phyloP scores from a whole-genome alignment of 176 grass and related monocot genomes.

The Musa beccarii region DNA sequence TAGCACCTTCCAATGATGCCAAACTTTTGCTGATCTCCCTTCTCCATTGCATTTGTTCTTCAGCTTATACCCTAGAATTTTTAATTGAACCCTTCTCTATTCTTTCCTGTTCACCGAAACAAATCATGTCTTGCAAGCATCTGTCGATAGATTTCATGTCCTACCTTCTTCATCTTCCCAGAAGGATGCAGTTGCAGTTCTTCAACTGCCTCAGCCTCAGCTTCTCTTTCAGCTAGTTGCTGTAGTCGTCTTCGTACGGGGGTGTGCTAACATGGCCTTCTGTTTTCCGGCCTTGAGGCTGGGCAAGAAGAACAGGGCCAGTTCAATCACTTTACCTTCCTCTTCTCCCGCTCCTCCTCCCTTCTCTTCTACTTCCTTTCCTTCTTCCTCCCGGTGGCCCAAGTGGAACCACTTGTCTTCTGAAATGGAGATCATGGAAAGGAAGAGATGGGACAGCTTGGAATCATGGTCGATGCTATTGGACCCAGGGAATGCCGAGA shows the following conservation, averaged over 20 bases:
- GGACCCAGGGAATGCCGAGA: conserved; percentile 37
- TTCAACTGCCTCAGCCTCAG: background rate
- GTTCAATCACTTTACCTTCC: conserved; percentile 1
- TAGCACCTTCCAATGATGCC: too few relatives aligned
- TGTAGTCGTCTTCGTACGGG: background rate
- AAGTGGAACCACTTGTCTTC: conserved; percentile 23
- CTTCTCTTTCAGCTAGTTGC: conserved; percentile 4
- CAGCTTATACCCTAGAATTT: background rate
- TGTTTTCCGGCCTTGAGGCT: conserved; percentile 43
- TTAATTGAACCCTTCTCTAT: background rate
- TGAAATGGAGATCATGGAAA: conserved; percentile 94
- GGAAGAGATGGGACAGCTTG: conserved; percentile 96
- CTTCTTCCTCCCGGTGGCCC: conserved; percentile 6
- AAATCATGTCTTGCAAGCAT: background rate
- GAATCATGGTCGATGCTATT: conserved; percentile 98
- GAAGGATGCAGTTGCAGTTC: conserved; percentile 11
- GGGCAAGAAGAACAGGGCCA: conserved; percentile 28
- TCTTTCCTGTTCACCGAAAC: too few relatives aligned
- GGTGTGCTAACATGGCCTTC: conserved; percentile 30
- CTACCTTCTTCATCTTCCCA: conserved; percentile 5
- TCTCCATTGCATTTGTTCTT: background rate
- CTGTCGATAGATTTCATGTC: background rate
- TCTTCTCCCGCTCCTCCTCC: background rate
- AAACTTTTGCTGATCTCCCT: too few relatives aligned
- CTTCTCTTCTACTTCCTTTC: conserved; percentile 19